Percentiles rank a stretch among this genome's conserved stretches.
Evolutionary conservation across 2,329 filamentous ascomycete species (phyloP).

Genomic region (Tolypocladium sp.): DNA sequence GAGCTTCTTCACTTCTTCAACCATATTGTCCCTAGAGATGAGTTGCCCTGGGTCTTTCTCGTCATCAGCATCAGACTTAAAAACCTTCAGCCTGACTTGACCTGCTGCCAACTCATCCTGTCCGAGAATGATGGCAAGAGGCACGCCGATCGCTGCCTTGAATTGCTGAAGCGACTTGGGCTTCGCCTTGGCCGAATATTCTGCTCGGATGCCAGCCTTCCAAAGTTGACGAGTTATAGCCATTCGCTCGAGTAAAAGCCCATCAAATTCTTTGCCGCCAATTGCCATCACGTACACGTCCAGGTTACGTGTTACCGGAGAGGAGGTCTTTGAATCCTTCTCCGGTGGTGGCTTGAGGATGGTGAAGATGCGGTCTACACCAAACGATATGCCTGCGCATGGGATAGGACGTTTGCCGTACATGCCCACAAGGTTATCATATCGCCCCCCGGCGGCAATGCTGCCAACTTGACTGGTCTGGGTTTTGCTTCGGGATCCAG

Average conservation of each 20-base stretch:
- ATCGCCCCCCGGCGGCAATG: constrained; percentile 80
- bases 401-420: constrained; percentile 78
- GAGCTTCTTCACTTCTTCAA: neutral
- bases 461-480: constrained; percentile 55
- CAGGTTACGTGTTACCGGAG: constrained; percentile 49
- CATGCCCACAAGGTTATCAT: constrained; percentile 91
- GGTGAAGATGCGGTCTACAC: constrained; percentile 88
- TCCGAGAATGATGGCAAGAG: constrained; percentile 81
- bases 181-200: constrained; percentile 85
- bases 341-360: constrained; percentile 61
- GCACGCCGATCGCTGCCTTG: constrained; percentile 81
- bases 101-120: constrained; percentile 80
- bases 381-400: constrained; percentile 63
- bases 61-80: too few relatives aligned
- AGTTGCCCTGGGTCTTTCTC: constrained; percentile 22
- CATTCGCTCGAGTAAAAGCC: constrained; percentile 77
- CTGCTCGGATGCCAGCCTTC: constrained; percentile 74
- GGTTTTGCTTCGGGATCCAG: too few relatives aligned
- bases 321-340: constrained; percentile 52
- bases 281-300: constrained; percentile 96
- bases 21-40: neutral
- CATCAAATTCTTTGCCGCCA: constrained; percentile 75
- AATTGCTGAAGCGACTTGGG: constrained; percentile 84
- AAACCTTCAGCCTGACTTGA: constrained; percentile 70
- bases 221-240: constrained; percentile 66